phyloP scores from a whole-genome alignment of 2,329 filamentous ascomycete genomes.

The Phialophora expanda region DNA sequence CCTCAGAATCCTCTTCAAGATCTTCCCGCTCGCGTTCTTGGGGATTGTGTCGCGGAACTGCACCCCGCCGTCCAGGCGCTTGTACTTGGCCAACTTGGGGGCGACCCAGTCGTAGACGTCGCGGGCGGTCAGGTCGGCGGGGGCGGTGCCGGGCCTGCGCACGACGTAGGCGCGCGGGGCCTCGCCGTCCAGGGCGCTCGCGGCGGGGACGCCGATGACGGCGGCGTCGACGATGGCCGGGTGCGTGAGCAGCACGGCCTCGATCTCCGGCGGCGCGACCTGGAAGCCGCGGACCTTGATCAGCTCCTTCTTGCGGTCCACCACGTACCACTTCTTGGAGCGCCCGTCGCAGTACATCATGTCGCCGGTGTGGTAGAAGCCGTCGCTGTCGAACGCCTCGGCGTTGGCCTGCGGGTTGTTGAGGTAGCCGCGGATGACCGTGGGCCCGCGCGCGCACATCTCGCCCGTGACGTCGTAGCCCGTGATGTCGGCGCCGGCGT shows the following conservation, averaged over 20 bases:
- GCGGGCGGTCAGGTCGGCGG: conserved; percentile 43
- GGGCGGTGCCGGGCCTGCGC: conserved; percentile 47
- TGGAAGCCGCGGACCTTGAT: conserved; percentile 50
- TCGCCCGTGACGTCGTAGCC: conserved; percentile 57
- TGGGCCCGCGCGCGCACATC: conserved; percentile 56
- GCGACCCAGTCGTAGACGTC: conserved; percentile 9
- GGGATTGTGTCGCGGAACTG: conserved; percentile 57
- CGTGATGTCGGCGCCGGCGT: conserved; percentile 60
- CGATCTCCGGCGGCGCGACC: conserved; percentile 57
- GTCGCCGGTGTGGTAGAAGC: conserved; percentile 58
- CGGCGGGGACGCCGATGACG: conserved; percentile 52
- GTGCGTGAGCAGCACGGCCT: conserved; percentile 53
- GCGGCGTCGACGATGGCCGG: conserved; percentile 57
- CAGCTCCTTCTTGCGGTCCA: conserved; percentile 35
- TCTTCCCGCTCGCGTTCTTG: conserved; percentile 58
- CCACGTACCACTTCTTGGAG: conserved; percentile 31
- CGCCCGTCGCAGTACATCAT: conserved; percentile 52
- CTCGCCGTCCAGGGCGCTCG: conserved; percentile 27
- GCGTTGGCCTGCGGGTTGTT: conserved; percentile 46
- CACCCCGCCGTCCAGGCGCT: conserved; percentile 62
- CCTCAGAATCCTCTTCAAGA: conserved; percentile 41
- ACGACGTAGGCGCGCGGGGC: conserved; percentile 34
- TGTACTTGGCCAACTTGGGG: conserved; percentile 62
- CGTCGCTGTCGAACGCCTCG: conserved; percentile 50
- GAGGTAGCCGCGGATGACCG: conserved; percentile 60